Base-by-base conservation (phyloP, 805 yeast genomes). In the Torulaspora franciscae region DNA sequence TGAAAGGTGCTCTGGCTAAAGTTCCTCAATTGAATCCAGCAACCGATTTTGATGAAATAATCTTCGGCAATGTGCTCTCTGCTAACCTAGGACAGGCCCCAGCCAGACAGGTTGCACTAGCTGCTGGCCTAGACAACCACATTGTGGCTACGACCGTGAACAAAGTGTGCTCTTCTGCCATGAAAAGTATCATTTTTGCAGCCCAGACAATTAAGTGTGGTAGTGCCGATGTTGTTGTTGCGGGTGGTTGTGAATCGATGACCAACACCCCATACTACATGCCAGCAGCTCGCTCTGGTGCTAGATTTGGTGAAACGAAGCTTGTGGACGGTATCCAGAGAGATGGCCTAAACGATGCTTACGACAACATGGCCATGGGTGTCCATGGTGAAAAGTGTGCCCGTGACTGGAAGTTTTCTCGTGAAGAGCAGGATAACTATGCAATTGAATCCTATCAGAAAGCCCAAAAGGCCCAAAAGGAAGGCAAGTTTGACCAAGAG, bases 241-340 rank as follows among this genome's bases (percentile, higher is more conserved):
- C 93, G 27, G 99, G 98, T 56, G 99, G 99, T 64, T 93, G 96
- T 56, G 99, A 93, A 72, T 84, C 95, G 47, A 91, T 93, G 99
- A 75, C 96, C 48, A 91, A 93, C 65, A 79, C 90, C 28, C 99
- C 99, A 43, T 91, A 90, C 76, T 91, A 91, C 66, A 62, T 87
- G 45, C 93, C 95, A 47, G 64, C 80, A 46, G 89, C 93, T 34
- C 85, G 99, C 72, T 61, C 73, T 37, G 98, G 98, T 57, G 81
- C 88, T 57, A 85, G 91, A 73, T 93, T 80, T 62, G 99, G 99
- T 58, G 91, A 86, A 52, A 69, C 81, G 42, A 56, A 73, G 17
- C 57, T 91, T 51, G 80, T 90, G 38, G 99, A 93, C 64, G 98
- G 96, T 62, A 70, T 93, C 49, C 85, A 83, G 67, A 82, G 82